Conservation (phyloP, 1,284 basidiomycete species). For the Schizophyllum amplum region DNA sequence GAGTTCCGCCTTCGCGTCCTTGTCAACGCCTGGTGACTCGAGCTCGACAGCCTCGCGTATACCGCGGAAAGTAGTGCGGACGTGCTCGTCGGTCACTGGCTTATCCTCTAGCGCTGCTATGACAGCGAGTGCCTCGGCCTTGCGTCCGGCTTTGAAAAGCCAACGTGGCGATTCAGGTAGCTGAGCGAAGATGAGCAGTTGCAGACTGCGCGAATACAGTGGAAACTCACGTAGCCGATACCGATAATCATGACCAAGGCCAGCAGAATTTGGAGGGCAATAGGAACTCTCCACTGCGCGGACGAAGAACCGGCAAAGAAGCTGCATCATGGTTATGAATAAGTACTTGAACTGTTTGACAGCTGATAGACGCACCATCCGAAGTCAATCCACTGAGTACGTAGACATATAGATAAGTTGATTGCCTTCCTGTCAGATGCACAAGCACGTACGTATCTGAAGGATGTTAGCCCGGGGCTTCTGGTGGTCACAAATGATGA, state of each 20-base stretch:
- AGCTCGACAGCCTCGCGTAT: constrained; percentile 44
- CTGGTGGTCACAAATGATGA: constrained; percentile 10
- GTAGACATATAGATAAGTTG: neutral
- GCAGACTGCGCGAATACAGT: neutral
- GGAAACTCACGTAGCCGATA: constrained; percentile 42
- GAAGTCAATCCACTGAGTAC: constrained; percentile 50
- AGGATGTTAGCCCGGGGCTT: constrained; percentile 1
- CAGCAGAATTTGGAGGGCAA: constrained; percentile 59
- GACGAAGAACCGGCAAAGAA: constrained; percentile 45
- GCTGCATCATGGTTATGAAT: constrained; percentile 19
- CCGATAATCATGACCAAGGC: constrained; percentile 52
- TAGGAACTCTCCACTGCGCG: constrained; percentile 64
- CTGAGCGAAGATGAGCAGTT: constrained; percentile 18
- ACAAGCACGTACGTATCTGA: constrained; percentile 24
- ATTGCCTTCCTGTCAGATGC: neutral
- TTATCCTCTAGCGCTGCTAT: constrained; percentile 57
- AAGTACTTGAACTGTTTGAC: neutral
- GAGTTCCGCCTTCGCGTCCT: constrained; percentile 17
- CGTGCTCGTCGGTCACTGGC: constrained; percentile 39
- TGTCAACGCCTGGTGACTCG: constrained; percentile 21
- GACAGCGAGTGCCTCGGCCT: constrained; percentile 55
- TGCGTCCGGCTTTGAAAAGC: constrained; percentile 54
- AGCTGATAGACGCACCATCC: constrained; percentile 32
- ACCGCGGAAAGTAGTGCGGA: constrained; percentile 46
- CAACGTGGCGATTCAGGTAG: constrained; percentile 70